Evolutionary conservation across 2,329 filamentous ascomycete genomes (phyloP).

Genomic region (Aureobasidium vineae): DNA sequence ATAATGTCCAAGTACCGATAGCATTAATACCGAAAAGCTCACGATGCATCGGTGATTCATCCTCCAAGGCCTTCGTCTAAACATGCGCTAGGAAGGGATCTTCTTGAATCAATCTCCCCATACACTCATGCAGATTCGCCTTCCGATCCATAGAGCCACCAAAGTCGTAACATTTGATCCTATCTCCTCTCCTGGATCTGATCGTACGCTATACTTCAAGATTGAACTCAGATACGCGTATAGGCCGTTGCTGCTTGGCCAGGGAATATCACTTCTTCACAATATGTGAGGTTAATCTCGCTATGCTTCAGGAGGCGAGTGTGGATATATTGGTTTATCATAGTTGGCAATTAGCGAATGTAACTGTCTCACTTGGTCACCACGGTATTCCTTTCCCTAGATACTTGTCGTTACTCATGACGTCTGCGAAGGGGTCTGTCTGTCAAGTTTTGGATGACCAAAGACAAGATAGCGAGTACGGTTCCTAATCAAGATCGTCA

Average conservation of each 20-base stretch:
- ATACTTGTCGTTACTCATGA: conserved; percentile 1
- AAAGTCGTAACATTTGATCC: neutral
- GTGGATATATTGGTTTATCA: conserved; percentile 1
- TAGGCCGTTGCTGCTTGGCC: neutral
- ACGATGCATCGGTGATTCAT: conserved; percentile 24
- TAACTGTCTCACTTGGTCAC: conserved; percentile 4
- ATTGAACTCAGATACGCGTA: neutral
- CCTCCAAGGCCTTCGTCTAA: neutral
- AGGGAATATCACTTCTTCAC: neutral
- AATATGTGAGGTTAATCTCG: neutral
- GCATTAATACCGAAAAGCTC: neutral
- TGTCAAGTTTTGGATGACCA: conserved; percentile 11
- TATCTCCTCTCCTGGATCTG: neutral
- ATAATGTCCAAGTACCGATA: neutral
- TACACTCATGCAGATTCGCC: conserved; percentile 13
- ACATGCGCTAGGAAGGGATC: conserved; percentile 5
- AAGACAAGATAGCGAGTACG: neutral
- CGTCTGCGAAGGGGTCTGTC: conserved; percentile 4
- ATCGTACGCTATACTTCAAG: neutral
- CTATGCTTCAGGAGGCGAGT: conserved; percentile 16
- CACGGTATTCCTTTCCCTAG: neutral
- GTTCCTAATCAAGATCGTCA: conserved; percentile 11
- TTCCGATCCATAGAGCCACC: neutral
- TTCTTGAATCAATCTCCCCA: conserved; percentile 10
- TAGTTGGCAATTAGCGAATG: conserved; percentile 8